Evolutionary conservation across 108 stramenopile genomes (phyloP).

Genomic region (Asterionellopsis glacialis): DNA sequence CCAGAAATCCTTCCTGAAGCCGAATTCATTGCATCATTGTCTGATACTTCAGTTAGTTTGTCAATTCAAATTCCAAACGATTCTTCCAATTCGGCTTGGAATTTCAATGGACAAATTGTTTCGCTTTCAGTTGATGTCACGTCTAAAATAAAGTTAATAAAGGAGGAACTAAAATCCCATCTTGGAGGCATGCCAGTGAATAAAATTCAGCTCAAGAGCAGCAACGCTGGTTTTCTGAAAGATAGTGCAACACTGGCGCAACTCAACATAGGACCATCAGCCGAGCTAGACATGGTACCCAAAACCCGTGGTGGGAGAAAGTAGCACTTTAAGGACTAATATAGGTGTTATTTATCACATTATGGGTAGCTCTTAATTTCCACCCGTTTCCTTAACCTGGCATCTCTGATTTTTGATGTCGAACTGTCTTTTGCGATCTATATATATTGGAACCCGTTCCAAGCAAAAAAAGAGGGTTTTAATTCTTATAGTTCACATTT

Average conservation of each 20-base stretch:
- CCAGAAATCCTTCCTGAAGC: constrained; percentile 28
- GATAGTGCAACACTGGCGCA: constrained; percentile 56
- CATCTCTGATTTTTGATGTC: too few relatives aligned
- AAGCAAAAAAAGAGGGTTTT: too few relatives aligned
- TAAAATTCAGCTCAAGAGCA: constrained; percentile 75
- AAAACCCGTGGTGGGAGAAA: constrained; percentile 77
- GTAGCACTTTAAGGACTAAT: constrained; percentile 14
- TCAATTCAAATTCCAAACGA: constrained; percentile 68
- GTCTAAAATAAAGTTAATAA: constrained; percentile 67
- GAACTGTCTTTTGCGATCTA: too few relatives aligned
- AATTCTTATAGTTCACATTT: too few relatives aligned
- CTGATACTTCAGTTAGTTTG: constrained; percentile 57
- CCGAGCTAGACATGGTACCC: constrained; percentile 59
- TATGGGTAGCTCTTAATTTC: too few relatives aligned
- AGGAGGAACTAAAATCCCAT: constrained; percentile 47
- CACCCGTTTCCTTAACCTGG: too few relatives aligned
- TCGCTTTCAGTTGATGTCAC: constrained; percentile 50
- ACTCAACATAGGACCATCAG: constrained; percentile 69
- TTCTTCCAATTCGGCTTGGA: constrained; percentile 66
- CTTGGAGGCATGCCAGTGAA: constrained; percentile 79
- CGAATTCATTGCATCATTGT: constrained; percentile 58
- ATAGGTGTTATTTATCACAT: too few relatives aligned
- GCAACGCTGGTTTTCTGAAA: constrained; percentile 61
- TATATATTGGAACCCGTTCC: too few relatives aligned
- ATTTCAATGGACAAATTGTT: constrained; percentile 81